Conservation (phyloP, 257 asterid genomes). For the Solanum megistacrolobum region DNA sequence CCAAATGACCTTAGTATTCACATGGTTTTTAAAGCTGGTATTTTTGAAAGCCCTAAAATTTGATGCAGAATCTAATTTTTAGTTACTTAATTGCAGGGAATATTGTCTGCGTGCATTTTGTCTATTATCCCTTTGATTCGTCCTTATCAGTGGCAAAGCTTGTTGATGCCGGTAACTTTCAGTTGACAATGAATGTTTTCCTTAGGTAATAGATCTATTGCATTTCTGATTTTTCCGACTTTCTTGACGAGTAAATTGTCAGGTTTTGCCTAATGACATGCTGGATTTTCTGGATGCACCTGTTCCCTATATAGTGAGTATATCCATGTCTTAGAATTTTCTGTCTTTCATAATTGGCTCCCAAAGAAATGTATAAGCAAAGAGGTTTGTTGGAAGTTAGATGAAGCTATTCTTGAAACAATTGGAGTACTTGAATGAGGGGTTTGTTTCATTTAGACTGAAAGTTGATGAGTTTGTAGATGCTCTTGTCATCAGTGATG, state of each 20-base stretch:
- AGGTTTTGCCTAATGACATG: constrained; percentile 99
- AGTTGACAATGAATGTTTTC: neutral
- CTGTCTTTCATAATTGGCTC: neutral
- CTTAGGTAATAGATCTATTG: neutral
- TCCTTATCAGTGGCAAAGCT: constrained; percentile 99
- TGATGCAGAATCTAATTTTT: neutral
- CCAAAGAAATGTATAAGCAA: neutral
- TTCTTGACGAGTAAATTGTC: constrained; percentile 16
- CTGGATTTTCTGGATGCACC: constrained; percentile 98
- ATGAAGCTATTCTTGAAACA: neutral
- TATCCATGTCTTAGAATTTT: neutral
- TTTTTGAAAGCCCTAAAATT: neutral
- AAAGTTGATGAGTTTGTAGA: neutral
- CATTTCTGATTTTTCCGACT: constrained; percentile 1
- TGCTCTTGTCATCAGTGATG: neutral
- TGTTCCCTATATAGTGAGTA: constrained; percentile 94
- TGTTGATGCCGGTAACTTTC: constrained; percentile 77
- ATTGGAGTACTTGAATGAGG: neutral
- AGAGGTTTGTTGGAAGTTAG: neutral
- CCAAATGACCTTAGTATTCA: neutral
- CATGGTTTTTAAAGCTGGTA: neutral
- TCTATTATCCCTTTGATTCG: constrained; percentile 88
- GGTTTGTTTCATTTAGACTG: neutral
- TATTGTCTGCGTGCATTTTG: constrained; percentile 75
- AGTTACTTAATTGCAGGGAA: constrained; percentile 47